Base-by-base conservation (phyloP, 495 filamentous ascomycete species). In the Penicillium subrubescens region DNA sequence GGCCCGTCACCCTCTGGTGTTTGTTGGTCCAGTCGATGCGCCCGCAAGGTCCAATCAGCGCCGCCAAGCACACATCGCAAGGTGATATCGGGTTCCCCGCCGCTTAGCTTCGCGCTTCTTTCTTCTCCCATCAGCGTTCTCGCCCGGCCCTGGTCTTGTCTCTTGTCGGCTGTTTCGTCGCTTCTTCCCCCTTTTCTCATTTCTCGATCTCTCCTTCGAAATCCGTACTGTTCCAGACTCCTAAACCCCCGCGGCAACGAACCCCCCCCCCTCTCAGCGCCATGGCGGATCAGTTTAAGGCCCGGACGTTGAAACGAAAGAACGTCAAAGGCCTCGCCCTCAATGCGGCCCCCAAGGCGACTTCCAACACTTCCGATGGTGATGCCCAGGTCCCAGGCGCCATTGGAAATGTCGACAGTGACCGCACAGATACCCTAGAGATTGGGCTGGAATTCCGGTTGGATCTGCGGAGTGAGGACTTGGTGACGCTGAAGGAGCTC, bases 391-490 rank as follows among this genome's bases (percentile, higher is more conserved):
- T 81, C 50, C 82, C 86, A 6, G 89, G 86, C 29, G 82, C 82
- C 25, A 75, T 86, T 61, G 88, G 86, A n/a, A 88, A 89, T 62
- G 44, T 67, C 35, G 86, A 87, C 44, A 81, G 82, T 55, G 86
- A 82, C 57, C 86, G 88, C 52, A 83, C 84, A 44, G 91, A 90
- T 83, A 97, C 88, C 43, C 83, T 99, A 46, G 95, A 99, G 79
- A 97, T 99, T 71, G 95, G 95, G 3, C 89, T 98, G 56, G 95
- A 99, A 79, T 97, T 97, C 79, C 92, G 92, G 69, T 80, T 98
- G 37, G 94, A 99, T 76, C 80, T 97, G 67, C 88, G 91, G 62
- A 92, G 90, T 54, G 96, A 98, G 73, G 96, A 99, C 77, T 76
- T 99, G 60, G 87, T 97, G 65, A 87, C 96, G 34, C 80, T 98